Percentiles rank a stretch among this genome's conserved stretches.
These are phyloP conservation scores for Chrysanthemum lavandulifolium DNA, from an alignment of 129 eudicot genomes.

Conservation along the genomic window DNA sequence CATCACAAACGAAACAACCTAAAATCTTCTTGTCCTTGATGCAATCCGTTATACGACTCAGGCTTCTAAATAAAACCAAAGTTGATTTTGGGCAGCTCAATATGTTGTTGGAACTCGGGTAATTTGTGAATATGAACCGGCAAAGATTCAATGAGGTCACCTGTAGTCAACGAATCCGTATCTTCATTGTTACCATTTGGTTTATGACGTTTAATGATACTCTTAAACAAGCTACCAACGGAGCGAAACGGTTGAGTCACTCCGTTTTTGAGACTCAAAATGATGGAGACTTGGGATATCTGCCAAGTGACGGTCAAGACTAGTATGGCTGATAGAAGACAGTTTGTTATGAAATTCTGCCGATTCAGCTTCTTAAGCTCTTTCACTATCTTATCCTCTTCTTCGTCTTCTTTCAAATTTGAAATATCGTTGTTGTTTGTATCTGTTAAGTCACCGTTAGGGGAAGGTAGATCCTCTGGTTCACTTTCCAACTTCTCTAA, in stretches of 20 bases:
- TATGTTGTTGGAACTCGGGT: slow-evolving; percentile 38
- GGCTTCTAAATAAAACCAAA: slow-evolving; percentile 6
- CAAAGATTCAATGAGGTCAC: slow-evolving; percentile 18
- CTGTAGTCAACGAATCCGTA: slow-evolving; percentile 12
- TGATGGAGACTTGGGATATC: slow-evolving; percentile 68
- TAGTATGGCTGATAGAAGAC: slow-evolving; percentile 61
- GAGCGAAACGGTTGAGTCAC: slow-evolving; percentile 61
- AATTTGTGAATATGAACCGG: slow-evolving; percentile 40
- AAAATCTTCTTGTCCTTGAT: not conserved
- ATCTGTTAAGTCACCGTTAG: not conserved
- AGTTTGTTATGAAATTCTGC: slow-evolving; percentile 71
- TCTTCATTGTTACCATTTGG: slow-evolving; percentile 13
- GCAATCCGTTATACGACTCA: not conserved
- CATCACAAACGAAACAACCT: no score
- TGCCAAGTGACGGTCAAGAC: slow-evolving; percentile 71
- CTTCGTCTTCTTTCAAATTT: not conserved
- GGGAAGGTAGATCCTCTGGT: not conserved
- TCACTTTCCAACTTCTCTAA: slow-evolving; percentile 37
- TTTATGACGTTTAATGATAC: slow-evolving; percentile 28
- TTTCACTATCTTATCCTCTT: slow-evolving; percentile 39
- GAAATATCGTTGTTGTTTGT: not conserved
- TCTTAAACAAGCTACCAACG: slow-evolving; percentile 35
- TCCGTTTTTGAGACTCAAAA: slow-evolving; percentile 60
- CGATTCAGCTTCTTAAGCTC: slow-evolving; percentile 54
- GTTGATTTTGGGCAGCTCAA: slow-evolving; percentile 38